phyloP scores from a whole-genome alignment of 208 protist species.

The Kentomonas sorsogonicus region DNA sequence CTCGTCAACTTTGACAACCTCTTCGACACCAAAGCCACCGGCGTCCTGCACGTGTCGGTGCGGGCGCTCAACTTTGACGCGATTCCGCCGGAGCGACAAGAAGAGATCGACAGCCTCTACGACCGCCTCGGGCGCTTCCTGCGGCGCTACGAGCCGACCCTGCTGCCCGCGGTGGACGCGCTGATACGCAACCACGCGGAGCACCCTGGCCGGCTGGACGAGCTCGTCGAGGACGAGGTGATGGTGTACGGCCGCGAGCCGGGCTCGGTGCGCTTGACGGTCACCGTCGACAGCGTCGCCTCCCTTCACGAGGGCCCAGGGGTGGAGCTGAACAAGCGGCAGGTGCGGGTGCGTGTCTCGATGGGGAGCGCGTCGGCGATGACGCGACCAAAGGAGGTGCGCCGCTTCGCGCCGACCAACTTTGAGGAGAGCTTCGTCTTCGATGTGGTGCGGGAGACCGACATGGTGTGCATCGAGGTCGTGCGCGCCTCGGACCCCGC shows the following conservation, averaged over 20 bases:
- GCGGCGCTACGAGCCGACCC: conserved; percentile 61
- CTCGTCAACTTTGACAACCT: conserved; percentile 35
- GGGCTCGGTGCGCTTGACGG: conserved; percentile 41
- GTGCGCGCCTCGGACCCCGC: conserved; percentile 30
- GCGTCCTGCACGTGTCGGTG: conserved; percentile 54
- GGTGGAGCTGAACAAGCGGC: conserved; percentile 33
- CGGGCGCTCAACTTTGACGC: conserved; percentile 52
- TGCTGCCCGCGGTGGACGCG: conserved; percentile 51
- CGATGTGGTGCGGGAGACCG: conserved; percentile 76
- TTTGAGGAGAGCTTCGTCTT: conserved; percentile 64
- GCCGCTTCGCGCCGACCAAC: conserved; percentile 34
- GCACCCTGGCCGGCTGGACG: conserved; percentile 33
- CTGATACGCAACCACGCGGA: conserved; percentile 43
- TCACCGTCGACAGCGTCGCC: conserved; percentile 41
- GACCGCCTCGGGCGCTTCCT: conserved; percentile 70
- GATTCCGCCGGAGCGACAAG: conserved; percentile 24
- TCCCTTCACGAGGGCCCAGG: conserved; percentile 34
- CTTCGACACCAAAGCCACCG: conserved; percentile 28
- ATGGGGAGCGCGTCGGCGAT: conserved; percentile 50
- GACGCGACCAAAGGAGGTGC: conserved; percentile 36
- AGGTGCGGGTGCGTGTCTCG: conserved; percentile 55
- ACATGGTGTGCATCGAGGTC: conserved; percentile 75
- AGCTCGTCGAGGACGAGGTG: conserved; percentile 69
- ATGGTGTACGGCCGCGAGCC: conserved; percentile 72
- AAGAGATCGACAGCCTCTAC: conserved; percentile 57